These are phyloP conservation scores for Claviceps arundinis DNA, from an alignment of 2,329 filamentous ascomycete species.

Conservation along the genomic window DNA sequence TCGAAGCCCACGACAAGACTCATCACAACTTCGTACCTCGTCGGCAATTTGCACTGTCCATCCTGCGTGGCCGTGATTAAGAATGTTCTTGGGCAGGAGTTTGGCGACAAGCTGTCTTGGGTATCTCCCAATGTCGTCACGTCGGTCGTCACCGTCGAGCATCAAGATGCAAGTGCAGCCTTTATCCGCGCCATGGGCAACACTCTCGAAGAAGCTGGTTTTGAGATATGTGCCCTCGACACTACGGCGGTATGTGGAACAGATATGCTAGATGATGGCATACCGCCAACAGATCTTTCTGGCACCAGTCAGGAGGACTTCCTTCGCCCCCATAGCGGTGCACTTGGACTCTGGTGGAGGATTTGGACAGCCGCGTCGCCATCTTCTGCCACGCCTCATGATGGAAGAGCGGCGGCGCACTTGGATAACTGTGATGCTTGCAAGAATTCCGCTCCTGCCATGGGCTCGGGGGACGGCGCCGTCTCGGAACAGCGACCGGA, in stretches of 20 bases:
- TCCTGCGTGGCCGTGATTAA: slow-evolving; percentile 59
- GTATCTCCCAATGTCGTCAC: slow-evolving; percentile 60
- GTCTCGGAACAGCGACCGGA: slow-evolving; percentile 2
- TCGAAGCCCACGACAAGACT: slow-evolving; percentile 30
- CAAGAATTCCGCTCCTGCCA: slow-evolving; percentile 10
- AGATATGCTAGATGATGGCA: slow-evolving; percentile 15
- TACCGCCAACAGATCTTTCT: slow-evolving; percentile 5
- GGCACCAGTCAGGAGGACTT: slow-evolving; percentile 12
- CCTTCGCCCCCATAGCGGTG: slow-evolving; percentile 9
- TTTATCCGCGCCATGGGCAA: slow-evolving; percentile 29
- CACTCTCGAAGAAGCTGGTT: slow-evolving; percentile 42
- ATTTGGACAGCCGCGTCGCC: slow-evolving; percentile 15
- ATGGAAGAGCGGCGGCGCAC: slow-evolving; percentile 18
- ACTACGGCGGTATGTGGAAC: slow-evolving; percentile 15
- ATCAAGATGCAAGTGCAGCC: slow-evolving; percentile 29
- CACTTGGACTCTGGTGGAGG: slow-evolving; percentile 19
- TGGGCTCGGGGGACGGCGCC: slow-evolving; percentile 3
- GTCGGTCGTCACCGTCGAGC: slow-evolving; percentile 51
- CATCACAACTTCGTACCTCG: slow-evolving; percentile 47
- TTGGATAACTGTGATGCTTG: slow-evolving; percentile 26
- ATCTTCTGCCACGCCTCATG: slow-evolving; percentile 10
- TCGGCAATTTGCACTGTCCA: slow-evolving; percentile 67
- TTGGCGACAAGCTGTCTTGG: slow-evolving; percentile 34
- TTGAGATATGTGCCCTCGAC: slow-evolving; percentile 40
- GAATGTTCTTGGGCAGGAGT: slow-evolving; percentile 37